Conservation (phyloP, 139 green algal species). For the Zygnema cylindricum region DNA sequence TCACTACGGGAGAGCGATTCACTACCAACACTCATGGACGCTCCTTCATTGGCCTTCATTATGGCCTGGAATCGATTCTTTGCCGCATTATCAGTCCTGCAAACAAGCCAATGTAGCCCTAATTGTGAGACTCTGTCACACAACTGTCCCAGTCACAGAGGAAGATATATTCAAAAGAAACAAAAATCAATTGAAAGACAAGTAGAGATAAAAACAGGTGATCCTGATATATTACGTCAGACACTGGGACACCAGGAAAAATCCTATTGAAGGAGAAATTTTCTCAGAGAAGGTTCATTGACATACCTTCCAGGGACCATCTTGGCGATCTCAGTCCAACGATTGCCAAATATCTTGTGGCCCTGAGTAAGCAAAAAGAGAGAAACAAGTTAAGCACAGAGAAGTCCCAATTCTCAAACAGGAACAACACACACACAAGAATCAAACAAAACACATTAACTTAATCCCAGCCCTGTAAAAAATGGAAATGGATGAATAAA, state of each 20-base stretch:
- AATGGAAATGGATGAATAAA: too few species aligned
- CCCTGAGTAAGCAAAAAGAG: conserved; percentile 21
- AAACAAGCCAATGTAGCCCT: too few species aligned
- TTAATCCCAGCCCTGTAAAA: too few species aligned
- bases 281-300: too few species aligned
- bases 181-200: not conserved
- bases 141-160: not conserved
- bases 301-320: conserved; percentile 58
- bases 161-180: not conserved
- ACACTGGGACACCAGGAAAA: too few species aligned
- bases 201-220: too few species aligned
- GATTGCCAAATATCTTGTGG: conserved; percentile 64
- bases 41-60: conserved; percentile 50
- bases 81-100: conserved; percentile 71
- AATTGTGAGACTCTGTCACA: not conserved
- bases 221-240: too few species aligned
- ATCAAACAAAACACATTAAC: too few species aligned
- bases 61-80: conserved; percentile 72
- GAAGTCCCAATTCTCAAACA: too few species aligned
- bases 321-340: conserved; percentile 71
- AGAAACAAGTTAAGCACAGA: not conserved
- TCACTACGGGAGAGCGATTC: not conserved
- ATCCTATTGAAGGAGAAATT: too few species aligned
- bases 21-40: not conserved
- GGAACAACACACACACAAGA: too few species aligned